Base-by-base conservation (phyloP, 2,329 filamentous ascomycete species). In the Sporothrix luriei region DNA sequence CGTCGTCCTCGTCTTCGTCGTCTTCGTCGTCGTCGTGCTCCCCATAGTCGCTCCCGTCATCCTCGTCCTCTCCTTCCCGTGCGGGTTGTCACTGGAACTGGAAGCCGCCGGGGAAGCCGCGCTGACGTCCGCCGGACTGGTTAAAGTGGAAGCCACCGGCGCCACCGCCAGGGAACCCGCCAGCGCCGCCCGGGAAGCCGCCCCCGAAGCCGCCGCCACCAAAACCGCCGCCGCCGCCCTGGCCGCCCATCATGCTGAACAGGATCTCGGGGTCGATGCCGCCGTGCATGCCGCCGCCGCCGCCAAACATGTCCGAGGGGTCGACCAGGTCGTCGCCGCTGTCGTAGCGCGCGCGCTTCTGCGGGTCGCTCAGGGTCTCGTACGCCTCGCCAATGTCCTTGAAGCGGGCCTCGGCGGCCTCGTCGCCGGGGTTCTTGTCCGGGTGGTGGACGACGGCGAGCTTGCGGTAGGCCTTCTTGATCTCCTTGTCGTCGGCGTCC, bases 331-430 rank as follows among this genome's bases (percentile, higher is more conserved):
- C 94, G 71, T 95, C 92, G 49, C 95, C 95, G 74, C 90, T 95
- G 78, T 99, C 94, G 78, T 97, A 99, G 68, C 91, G 85, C 73
- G 91, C 91, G 74, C 92, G 90, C 83, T 97, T 98, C 90, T 97
- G 90, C 82, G 93, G 84, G 80, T 99, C 95, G 77, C 92, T 97
- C 81, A 99, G 83, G 65, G 91, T 96, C 82, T 99, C 95, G 78
- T 99, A 97, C 52, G 94, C 94, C 83, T 99, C 95, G 76, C 93
- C 92, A 78, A 97, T 91, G 78, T 99, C 95, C 87, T 99, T 98
- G 87, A 99, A 99, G 77, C 92, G 90, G 75, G 92, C 91, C 76
- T 93, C 94, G 72, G 95, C 95, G 66, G 88, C 85, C 70, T 89
- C 86, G 75, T 97, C 92, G 72, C 91, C 92, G 0, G 91, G 92